Conservation (phyloP, 2,329 filamentous ascomycete species). For the Aspergillus unguis region DNA sequence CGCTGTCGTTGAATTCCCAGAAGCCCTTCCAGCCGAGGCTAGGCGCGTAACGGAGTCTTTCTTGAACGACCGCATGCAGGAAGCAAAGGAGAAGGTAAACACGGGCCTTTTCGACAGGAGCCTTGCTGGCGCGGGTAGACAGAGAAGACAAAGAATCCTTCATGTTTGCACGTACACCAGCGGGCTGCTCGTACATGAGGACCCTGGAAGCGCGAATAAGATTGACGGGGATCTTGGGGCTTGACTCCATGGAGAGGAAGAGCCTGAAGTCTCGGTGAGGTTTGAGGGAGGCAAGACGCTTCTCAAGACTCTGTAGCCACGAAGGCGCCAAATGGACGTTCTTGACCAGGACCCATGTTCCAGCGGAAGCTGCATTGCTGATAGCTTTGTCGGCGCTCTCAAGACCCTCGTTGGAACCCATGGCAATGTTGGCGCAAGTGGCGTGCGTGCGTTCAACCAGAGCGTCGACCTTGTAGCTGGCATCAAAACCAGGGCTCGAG, state of each 20-base stretch:
- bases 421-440: slow-evolving; percentile 93
- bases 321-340: slow-evolving; percentile 95
- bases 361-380: slow-evolving; percentile 82
- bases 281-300: slow-evolving; percentile 91
- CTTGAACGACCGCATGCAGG: slow-evolving; percentile 92
- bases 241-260: slow-evolving; percentile 97
- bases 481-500: slow-evolving; percentile 94
- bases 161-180: slow-evolving; percentile 96
- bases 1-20: slow-evolving; percentile 99
- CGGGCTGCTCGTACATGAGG: slow-evolving; percentile 96
- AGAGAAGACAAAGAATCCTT: slow-evolving; percentile 90
- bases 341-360: slow-evolving; percentile 96
- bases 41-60: slow-evolving; percentile 89
- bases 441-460: slow-evolving; percentile 80
- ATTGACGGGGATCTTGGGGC: slow-evolving; percentile 94
- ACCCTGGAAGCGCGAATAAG: slow-evolving; percentile 88
- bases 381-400: slow-evolving; percentile 94
- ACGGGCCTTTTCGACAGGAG: slow-evolving; percentile 84
- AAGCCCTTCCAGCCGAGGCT: slow-evolving; percentile 96
- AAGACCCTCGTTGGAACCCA: slow-evolving; percentile 95
- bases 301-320: slow-evolving; percentile 96
- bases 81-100: slow-evolving; percentile 90
- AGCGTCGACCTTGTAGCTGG: slow-evolving; percentile 97
- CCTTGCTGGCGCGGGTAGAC: slow-evolving; percentile 69
- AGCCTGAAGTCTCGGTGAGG: slow-evolving; percentile 89